These are phyloP conservation scores for Lizanozyma gosingica DNA, from an alignment of 1,139 yeast genomes.

Conservation along the genomic window DNA sequence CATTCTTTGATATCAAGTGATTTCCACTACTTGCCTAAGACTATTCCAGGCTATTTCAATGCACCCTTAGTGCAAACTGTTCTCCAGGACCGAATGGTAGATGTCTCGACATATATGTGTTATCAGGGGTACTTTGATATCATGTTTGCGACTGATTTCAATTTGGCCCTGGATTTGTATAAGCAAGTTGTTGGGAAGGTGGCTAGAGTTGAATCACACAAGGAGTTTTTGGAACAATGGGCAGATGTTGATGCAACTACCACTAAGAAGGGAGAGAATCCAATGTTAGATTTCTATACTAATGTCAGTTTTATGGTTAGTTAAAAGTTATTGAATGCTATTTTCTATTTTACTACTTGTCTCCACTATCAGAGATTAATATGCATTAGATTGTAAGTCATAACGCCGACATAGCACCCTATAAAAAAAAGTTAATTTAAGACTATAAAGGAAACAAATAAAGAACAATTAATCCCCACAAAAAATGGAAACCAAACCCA, in stretches of 20 bases:
- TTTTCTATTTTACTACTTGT: too few relatives aligned
- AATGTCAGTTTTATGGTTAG: conserved; percentile 70
- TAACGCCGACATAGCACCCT: neutral
- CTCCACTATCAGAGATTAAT: too few relatives aligned
- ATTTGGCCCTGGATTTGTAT: conserved; percentile 53
- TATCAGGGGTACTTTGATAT: conserved; percentile 82
- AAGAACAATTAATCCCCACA: too few relatives aligned
- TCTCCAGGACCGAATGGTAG: conserved; percentile 57
- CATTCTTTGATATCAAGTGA: conserved; percentile 70
- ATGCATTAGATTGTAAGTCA: neutral
- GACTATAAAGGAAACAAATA: too few relatives aligned
- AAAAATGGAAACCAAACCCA: too few relatives aligned
- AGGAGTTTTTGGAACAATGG: conserved; percentile 62
- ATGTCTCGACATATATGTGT: conserved; percentile 68
- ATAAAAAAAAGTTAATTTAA: too few relatives aligned
- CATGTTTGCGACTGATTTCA: conserved; percentile 79
- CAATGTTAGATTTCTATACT: conserved; percentile 72
- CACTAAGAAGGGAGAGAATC: conserved; percentile 74
- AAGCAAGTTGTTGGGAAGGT: conserved; percentile 55
- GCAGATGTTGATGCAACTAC: conserved; percentile 61
- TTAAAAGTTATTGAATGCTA: too few relatives aligned
- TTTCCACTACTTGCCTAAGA: conserved; percentile 55
- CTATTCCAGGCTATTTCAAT: conserved; percentile 54
- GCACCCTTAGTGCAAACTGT: conserved; percentile 84
- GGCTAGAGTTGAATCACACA: conserved; percentile 48